Conservation (phyloP, 305 asterid genomes). For the Solanum hybrid region DNA sequence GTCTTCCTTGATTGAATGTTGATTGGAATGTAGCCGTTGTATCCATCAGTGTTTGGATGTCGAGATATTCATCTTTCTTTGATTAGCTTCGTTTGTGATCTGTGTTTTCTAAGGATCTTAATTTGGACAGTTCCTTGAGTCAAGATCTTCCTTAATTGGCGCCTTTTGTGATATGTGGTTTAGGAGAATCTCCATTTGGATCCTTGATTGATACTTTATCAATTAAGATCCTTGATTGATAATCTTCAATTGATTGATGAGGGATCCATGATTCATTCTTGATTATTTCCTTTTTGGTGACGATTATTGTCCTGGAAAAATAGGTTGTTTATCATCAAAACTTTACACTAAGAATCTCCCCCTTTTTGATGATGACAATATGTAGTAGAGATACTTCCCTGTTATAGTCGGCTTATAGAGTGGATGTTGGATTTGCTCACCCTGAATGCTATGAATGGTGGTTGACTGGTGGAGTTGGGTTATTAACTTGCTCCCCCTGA, state of each 20-base stretch:
- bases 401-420: neutral
- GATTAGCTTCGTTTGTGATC: neutral
- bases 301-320: too few relatives aligned
- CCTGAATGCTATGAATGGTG: too few relatives aligned
- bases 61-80: too few relatives aligned
- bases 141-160: neutral
- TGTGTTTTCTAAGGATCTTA: neutral
- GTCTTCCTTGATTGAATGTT: neutral
- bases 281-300: neutral
- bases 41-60: neutral
- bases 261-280: neutral
- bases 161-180: too few relatives aligned
- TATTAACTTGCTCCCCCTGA: too few relatives aligned
- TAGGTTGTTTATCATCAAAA: neutral
- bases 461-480: neutral
- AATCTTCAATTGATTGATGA: neutral
- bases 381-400: too few relatives aligned
- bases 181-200: too few relatives aligned
- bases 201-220: too few relatives aligned
- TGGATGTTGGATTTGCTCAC: neutral
- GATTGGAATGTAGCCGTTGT: neutral
- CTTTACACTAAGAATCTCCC: neutral
- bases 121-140: neutral
- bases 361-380: too few relatives aligned
- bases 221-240: too few relatives aligned